phyloP scores from a whole-genome alignment of 2,329 filamentous ascomycete species.

The Myriosclerotinia duriaeana region DNA sequence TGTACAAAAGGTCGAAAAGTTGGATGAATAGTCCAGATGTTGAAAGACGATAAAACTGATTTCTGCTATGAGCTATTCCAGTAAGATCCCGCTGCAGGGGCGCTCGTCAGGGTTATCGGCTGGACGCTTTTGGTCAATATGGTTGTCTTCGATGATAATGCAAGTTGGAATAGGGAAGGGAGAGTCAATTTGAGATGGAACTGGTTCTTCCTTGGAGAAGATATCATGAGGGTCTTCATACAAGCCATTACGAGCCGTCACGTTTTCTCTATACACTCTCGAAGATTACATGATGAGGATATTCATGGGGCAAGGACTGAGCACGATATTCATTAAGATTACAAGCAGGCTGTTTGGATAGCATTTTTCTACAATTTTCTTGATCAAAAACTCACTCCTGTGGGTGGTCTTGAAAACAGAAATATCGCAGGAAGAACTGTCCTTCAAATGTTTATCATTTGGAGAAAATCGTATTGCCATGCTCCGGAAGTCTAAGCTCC shows the following conservation, averaged over 20 bases:
- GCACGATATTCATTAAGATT: slow-evolving; percentile 38
- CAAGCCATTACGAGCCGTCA: slow-evolving; percentile 33
- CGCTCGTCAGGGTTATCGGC: slow-evolving; percentile 72
- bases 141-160: slow-evolving; percentile 54
- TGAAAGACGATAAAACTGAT: slow-evolving; percentile 48
- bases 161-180: slow-evolving; percentile 39
- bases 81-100: slow-evolving; percentile 71
- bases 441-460: slow-evolving; percentile 28
- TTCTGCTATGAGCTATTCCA: slow-evolving; percentile 71
- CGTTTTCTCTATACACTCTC: slow-evolving; percentile 36
- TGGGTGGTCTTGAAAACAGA: slow-evolving; percentile 44
- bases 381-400: background rate
- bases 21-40: slow-evolving; percentile 58
- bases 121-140: slow-evolving; percentile 61
- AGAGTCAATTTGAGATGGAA: slow-evolving; percentile 46
- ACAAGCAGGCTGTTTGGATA: slow-evolving; percentile 40
- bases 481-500: slow-evolving; percentile 36
- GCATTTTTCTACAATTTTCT: slow-evolving; percentile 34
- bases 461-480: slow-evolving; percentile 37
- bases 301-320: slow-evolving; percentile 33
- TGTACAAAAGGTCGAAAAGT: slow-evolving; percentile 49
- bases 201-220: slow-evolving; percentile 46
- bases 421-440: slow-evolving; percentile 34
- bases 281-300: slow-evolving; percentile 28
- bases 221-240: slow-evolving; percentile 52